Conservation (phyloP, 805 yeast species). For the Groenewaldozyma tartarivorans region DNA sequence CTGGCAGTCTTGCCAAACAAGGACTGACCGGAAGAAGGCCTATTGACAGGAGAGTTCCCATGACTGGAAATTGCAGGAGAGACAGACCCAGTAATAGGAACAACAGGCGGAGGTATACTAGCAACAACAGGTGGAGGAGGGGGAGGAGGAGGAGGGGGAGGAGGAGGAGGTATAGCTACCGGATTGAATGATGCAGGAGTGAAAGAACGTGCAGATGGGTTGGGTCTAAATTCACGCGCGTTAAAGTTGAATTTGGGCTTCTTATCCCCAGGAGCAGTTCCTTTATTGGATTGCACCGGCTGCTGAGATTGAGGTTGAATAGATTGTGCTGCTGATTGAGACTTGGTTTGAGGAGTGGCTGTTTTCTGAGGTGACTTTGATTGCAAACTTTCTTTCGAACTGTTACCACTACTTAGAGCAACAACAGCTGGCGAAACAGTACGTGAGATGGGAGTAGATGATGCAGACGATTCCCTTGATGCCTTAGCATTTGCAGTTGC, state of each 20-base stretch:
- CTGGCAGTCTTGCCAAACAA: constrained; percentile 33
- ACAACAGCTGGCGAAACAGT: constrained; percentile 3
- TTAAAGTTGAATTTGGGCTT: constrained; percentile 47
- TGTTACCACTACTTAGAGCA: too few species aligned
- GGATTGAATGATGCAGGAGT: constrained; percentile 15
- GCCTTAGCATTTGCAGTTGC: constrained; percentile 12
- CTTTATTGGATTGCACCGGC: constrained; percentile 12
- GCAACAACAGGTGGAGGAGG: constrained; percentile 16
- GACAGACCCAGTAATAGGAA: constrained; percentile 15
- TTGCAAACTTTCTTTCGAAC: too few species aligned
- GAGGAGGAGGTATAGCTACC: constrained; percentile 9
- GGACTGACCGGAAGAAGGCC: constrained; percentile 23
- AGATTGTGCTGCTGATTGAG: constrained; percentile 7
- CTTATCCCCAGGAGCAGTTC: constrained; percentile 17
- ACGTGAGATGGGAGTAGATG: constrained; percentile 5
- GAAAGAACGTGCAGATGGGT: constrained; percentile 59
- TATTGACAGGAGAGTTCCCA: neutral
- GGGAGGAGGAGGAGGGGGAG: constrained; percentile 18
- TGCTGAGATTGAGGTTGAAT: constrained; percentile 9
- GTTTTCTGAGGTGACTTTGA: constrained; percentile 2
- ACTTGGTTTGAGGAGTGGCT: constrained; percentile 2
- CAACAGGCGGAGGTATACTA: constrained; percentile 14
- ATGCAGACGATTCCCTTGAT: constrained; percentile 3
- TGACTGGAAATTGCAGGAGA: constrained; percentile 4
- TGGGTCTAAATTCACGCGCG: constrained; percentile 58